Base-by-base conservation (phyloP, 2,329 filamentous ascomycete species). In the Aphanocladium album region DNA sequence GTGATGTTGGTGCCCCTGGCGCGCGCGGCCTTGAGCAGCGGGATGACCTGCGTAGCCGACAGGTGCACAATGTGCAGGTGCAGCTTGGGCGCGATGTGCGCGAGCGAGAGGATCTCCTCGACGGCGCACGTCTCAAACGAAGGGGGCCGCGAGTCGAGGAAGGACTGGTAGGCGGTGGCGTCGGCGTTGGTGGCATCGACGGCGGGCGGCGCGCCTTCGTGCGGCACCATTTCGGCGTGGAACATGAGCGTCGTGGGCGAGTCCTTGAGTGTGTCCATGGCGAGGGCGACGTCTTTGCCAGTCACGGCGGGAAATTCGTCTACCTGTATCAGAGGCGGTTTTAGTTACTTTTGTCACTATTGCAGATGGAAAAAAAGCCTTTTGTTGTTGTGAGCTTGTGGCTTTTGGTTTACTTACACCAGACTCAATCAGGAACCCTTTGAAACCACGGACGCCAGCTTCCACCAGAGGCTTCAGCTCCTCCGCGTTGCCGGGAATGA, bases 171-270 rank as follows among this genome's bases (percentile, higher is more conserved):
- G 33, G 87, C 80, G 57, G 87, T 88, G 27, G 93, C 78, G 12
- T 89, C 85, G 17, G 91, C 91, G 30, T 82, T 80, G 4, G 90
- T 86, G 27, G 86, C 85, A 72, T 95, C 91, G 57, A 90, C 89
- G 2, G 93, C 89, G 0, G 90, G 92, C 66, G 86, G n/a, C n/a
- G n/a, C 85, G 54, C 89, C 77, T 66, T 93, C 89, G 19, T 91
- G 90, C n/a, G 93, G 92, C 14, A 96, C 88, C 92, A 97, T 98
- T 75, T 99, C 95, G 60, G 95, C 95, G 72, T 99, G 95, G 79
- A 99, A 99, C 93, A 99, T 98, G 68, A 98, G 86, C 0, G 92
- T 96, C 2, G 95, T 98, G 19, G 91, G 83, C 58, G 88, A 83
- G 67, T 91, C 86, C 63, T 90, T 89, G 63, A 99, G 83, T 51